Percentiles rank a stretch among this genome's conserved stretches.
Evolutionary conservation across 2,329 filamentous ascomycete genomes (phyloP).

Genomic region (Xylariaceae sp.): DNA sequence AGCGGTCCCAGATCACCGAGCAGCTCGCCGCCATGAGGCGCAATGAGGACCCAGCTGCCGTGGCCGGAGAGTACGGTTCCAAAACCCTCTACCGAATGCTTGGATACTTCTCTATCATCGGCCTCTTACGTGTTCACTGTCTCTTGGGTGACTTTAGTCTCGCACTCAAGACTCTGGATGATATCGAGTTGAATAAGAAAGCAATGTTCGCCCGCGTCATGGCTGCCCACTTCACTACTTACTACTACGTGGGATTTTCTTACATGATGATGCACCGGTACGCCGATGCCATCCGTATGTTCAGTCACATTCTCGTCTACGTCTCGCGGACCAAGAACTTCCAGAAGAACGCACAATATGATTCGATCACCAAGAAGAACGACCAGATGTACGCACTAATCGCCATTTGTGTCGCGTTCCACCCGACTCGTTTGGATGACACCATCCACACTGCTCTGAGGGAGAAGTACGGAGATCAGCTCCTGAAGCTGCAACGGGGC

Average conservation of each 20-base stretch:
- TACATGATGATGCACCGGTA: constrained; percentile 99
- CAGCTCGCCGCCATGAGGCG: constrained; percentile 94
- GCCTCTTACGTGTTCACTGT: constrained; percentile 92
- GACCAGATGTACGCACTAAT: constrained; percentile 99
- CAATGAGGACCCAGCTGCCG: constrained; percentile 83
- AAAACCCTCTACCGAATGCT: constrained; percentile 97
- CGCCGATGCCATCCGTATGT: constrained; percentile 98
- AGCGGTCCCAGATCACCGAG: constrained; percentile 96
- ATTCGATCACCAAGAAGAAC: constrained; percentile 99
- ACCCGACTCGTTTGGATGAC: constrained; percentile 95
- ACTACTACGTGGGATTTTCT: constrained; percentile 99
- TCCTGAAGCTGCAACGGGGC: constrained; percentile 93
- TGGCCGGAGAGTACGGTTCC: constrained; percentile 93
- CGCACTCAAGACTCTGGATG: constrained; percentile 96
- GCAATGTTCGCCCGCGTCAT: constrained; percentile 99
- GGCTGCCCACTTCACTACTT: constrained; percentile 99
- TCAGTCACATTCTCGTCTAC: constrained; percentile 99
- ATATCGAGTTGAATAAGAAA: constrained; percentile 99
- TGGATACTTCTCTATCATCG: constrained; percentile 99
- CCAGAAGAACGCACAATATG: constrained; percentile 98
- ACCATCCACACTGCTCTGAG: constrained; percentile 97
- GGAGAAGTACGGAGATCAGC: constrained; percentile 99
- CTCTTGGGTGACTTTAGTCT: constrained; percentile 97
- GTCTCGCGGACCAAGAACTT: constrained; percentile 99
- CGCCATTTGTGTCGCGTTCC: constrained; percentile 97